Percentiles rank a stretch among this genome's conserved stretches.
Evolutionary conservation across 2,329 filamentous ascomycete species (phyloP).

Genomic region (Domatiomyces catenatus): DNA sequence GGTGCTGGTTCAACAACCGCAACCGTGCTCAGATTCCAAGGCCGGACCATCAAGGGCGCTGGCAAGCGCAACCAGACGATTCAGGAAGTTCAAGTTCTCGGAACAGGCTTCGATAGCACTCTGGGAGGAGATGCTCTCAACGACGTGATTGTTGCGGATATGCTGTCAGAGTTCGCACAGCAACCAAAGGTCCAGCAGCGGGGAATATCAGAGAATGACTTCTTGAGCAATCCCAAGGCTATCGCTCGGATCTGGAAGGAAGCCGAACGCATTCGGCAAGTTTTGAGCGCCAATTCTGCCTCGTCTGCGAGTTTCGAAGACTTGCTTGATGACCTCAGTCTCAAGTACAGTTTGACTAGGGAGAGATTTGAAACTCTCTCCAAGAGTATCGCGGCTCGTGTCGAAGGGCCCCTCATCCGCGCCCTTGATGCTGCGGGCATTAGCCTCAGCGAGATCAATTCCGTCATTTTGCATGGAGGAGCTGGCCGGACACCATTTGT

Average conservation of each 20-base stretch:
- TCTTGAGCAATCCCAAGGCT: constrained; percentile 64
- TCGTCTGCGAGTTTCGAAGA: constrained; percentile 71
- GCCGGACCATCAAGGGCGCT: constrained; percentile 73
- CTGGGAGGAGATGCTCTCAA: constrained; percentile 86
- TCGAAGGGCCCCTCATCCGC: constrained; percentile 53
- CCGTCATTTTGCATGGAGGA: constrained; percentile 85
- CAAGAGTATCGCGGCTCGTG: constrained; percentile 49
- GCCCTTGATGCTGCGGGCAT: constrained; percentile 62
- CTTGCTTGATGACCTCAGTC: constrained; percentile 69
- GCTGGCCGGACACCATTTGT: constrained; percentile 85
- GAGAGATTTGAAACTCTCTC: constrained; percentile 68
- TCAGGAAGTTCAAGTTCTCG: constrained; percentile 82
- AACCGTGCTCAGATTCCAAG: constrained; percentile 78
- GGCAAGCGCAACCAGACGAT: constrained; percentile 92
- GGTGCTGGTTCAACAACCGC: constrained; percentile 88
- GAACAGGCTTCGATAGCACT: constrained; percentile 73
- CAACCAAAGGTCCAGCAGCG: constrained; percentile 39
- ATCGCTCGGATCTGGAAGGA: constrained; percentile 88
- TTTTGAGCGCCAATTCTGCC: constrained; percentile 84
- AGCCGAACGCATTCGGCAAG: constrained; percentile 69
- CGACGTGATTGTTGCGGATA: constrained; percentile 73
- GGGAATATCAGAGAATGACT: constrained; percentile 42
- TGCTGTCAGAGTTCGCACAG: constrained; percentile 63
- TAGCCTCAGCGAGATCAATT: constrained; percentile 61
- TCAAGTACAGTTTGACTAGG: constrained; percentile 76